Evolutionary conservation across 2,329 filamentous ascomycete species (phyloP), one percentile per base, ranked within the genome.

Genomic region (Monilinia aucupariae): DNA sequence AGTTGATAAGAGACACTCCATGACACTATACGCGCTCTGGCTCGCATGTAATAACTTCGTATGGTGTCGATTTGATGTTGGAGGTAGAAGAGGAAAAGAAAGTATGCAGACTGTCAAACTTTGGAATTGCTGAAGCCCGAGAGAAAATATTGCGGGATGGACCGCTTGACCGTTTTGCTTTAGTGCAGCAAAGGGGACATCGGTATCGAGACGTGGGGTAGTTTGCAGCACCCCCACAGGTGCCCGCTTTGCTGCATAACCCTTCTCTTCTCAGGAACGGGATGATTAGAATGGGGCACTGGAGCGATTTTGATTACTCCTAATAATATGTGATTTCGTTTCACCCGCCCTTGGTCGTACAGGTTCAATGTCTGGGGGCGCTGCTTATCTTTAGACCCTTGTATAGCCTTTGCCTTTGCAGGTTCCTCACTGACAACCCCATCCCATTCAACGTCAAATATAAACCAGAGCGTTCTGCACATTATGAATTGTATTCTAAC

Each of bases 331-430:
- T 62, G 32, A 32, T 43, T 47, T 56, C 52, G 60, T 62, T 48
- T 58, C 60, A 62, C 60, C 52, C 60, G 27, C 22, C 22, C 41
- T 39, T 41, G n/a, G 60, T 53, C 5, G 27, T 61, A 45, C 59
- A 61, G 30, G 12, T 45, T 27, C 32, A 48, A 56, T 27, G 60
- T 45, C 43, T 43, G 30, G 30, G 30, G 34, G 37, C 58, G 43
- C 60, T 62, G 43, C 60, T 62, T 62, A 62, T 58, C 60, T 62
- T 39, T 27, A 15, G 22, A 62, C 32, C 56, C 60, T 43, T 56
- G 60, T 25, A 34, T 32, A 50, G 22, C 34, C n/a, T 39, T 58
- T 58, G 20, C 51, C 43, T 62, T 58, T 62, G 43, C 32, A 54
- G n/a, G 43, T 30, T 56, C 22, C n/a, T 49, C 34, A 41, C 43